These are phyloP conservation scores for Rhizoctonia solani DNA, from an alignment of 1,284 basidiomycete genomes.

Conservation along the genomic window DNA sequence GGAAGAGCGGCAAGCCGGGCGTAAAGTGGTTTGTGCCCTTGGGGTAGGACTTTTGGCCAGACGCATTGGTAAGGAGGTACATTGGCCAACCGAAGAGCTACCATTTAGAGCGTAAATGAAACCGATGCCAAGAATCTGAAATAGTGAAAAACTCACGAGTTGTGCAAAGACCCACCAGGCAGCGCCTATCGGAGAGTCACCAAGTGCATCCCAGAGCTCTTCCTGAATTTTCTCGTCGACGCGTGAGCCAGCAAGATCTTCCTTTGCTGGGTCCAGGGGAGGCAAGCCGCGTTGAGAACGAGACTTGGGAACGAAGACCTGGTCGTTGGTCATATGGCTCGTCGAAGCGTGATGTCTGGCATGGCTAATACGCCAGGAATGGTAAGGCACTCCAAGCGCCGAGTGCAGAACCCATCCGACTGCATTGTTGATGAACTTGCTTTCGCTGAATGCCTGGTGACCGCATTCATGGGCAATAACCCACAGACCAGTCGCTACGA, in stretches of 20 bases:
- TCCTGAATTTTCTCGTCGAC: conserved; percentile 73
- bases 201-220: conserved; percentile 86
- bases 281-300: conserved; percentile 72
- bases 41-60: conserved; percentile 88
- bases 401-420: conserved; percentile 97
- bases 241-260: conserved; percentile 69
- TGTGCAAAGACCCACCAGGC: conserved; percentile 64
- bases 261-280: conserved; percentile 65
- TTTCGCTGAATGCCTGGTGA: conserved; percentile 97
- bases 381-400: conserved; percentile 92
- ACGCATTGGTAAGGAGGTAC: conserved; percentile 85
- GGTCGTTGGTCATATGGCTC: conserved; percentile 92
- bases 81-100: conserved; percentile 84
- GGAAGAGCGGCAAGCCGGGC: conserved; percentile 82
- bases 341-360: conserved; percentile 97
- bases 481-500: conserved; percentile 94
- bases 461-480: conserved; percentile 91
- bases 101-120: not conserved
- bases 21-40: conserved; percentile 84
- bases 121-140: not conserved
- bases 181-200: conserved; percentile 89
- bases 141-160: conserved; percentile 55
- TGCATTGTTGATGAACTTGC: conserved; percentile 89
- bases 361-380: conserved; percentile 97
- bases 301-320: conserved; percentile 94